phyloP scores from a whole-genome alignment of 176 grass and related monocot genomes.

The Oryza australiensis region DNA sequence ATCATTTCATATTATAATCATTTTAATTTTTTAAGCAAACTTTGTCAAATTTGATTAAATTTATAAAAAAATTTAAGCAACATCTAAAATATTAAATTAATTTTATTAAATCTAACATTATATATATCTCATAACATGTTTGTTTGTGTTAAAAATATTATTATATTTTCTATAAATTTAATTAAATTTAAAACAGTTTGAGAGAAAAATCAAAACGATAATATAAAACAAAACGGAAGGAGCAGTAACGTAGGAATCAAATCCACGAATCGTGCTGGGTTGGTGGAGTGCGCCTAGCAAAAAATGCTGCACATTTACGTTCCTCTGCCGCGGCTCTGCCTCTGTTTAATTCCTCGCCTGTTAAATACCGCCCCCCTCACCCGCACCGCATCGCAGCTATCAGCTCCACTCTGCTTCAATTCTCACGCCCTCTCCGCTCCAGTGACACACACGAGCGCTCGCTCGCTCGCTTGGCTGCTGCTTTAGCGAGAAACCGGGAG shows the following conservation, averaged over 20 bases:
- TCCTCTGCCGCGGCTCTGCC: neutral
- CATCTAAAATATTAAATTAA: too few relatives aligned
- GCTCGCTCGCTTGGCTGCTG: neutral
- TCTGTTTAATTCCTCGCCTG: neutral
- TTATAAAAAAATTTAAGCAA: too few relatives aligned
- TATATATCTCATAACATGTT: too few relatives aligned
- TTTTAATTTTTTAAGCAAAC: too few relatives aligned
- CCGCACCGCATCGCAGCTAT: neutral
- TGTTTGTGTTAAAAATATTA: too few relatives aligned
- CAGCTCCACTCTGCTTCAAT: neutral
- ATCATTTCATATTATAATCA: too few relatives aligned
- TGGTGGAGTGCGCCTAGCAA: slow-evolving; percentile 39
- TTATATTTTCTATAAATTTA: too few relatives aligned
- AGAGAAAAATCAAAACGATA: too few relatives aligned
- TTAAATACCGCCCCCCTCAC: slow-evolving; percentile 44
- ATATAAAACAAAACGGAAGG: too few relatives aligned
- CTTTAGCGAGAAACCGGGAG: neutral
- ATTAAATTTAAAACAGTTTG: too few relatives aligned
- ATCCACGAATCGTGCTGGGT: neutral
- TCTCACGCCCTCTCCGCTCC: neutral
- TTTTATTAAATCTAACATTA: too few relatives aligned
- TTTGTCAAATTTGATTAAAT: too few relatives aligned
- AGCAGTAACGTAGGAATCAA: neutral
- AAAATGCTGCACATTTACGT: slow-evolving; percentile 40
- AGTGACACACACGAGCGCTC: neutral